These are phyloP conservation scores for Ilex paraguariensis DNA, from an alignment of 305 asterid species.

Conservation along the genomic window DNA sequence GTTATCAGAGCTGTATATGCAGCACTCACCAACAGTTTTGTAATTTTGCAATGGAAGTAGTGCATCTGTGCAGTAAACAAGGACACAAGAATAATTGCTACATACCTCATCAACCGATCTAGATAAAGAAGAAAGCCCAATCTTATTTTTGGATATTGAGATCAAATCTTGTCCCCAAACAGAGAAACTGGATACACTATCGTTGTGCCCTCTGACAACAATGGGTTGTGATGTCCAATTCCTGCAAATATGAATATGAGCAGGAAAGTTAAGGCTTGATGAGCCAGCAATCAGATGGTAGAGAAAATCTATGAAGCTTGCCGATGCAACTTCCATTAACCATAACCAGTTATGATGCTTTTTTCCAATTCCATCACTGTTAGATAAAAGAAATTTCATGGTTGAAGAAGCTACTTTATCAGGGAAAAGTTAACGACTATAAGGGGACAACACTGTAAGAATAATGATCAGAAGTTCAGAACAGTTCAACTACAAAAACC, in stretches of 20 bases:
- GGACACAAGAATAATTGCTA: conserved; percentile 6
- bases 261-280: conserved; percentile 1
- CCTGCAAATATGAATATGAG: conserved; percentile 33
- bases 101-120: conserved; percentile 61
- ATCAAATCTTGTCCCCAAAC: conserved; percentile 94
- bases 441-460: no score
- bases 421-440: no score
- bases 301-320: not conserved
- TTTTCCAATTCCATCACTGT: no score
- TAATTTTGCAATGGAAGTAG: not conserved
- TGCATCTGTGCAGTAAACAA: not conserved
- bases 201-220: conserved; percentile 69
- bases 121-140: conserved; percentile 71
- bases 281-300: conserved; percentile 11
- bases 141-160: conserved; percentile 75
- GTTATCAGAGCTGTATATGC: no score
- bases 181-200: conserved; percentile 83
- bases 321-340: no score
- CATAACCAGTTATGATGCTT: no score
- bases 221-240: conserved; percentile 69
- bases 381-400: no score
- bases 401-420: no score
- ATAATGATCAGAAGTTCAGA: no score
- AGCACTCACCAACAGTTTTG: not conserved
- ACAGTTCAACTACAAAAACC: no score